Conservation (phyloP, 2,329 filamentous ascomycete species). For the Chaetothyriales sp. region DNA sequence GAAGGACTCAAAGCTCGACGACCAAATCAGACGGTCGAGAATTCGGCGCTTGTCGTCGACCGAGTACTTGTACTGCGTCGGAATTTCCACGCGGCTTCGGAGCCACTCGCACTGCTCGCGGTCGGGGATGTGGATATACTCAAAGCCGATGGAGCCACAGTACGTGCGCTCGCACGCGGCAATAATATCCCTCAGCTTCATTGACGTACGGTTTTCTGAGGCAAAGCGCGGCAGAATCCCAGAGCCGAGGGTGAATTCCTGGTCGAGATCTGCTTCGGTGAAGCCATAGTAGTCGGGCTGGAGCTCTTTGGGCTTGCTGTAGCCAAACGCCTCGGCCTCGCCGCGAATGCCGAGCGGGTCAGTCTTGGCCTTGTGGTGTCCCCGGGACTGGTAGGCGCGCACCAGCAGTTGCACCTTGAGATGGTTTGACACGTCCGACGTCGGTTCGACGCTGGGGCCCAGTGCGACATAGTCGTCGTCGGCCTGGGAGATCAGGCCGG, state of each 20-base stretch:
- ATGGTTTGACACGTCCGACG: slow-evolving; percentile 83
- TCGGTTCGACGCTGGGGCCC: slow-evolving; percentile 38
- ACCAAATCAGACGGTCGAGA: slow-evolving; percentile 95
- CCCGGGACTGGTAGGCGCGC: slow-evolving; percentile 92
- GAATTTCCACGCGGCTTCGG: slow-evolving; percentile 84
- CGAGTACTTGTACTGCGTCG: slow-evolving; percentile 89
- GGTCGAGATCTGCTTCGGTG: slow-evolving; percentile 82
- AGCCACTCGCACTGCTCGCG: slow-evolving; percentile 98
- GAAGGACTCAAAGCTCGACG: slow-evolving; percentile 92
- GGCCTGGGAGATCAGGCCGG: slow-evolving; percentile 73
- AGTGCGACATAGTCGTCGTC: slow-evolving; percentile 58
- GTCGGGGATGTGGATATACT: slow-evolving; percentile 98
- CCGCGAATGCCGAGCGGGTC: slow-evolving; percentile 90
- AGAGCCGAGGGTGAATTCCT: slow-evolving; percentile 81
- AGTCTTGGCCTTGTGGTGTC: slow-evolving; percentile 96
- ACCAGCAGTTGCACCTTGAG: slow-evolving; percentile 96
- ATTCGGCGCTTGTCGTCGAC: slow-evolving; percentile 97
- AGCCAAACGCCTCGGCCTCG: slow-evolving; percentile 69
- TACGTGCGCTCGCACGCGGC: slow-evolving; percentile 88
- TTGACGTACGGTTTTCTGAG: slow-evolving; percentile 76
- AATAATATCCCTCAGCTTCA: slow-evolving; percentile 92
- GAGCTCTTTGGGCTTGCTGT: slow-evolving; percentile 80
- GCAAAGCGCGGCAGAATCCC: slow-evolving; percentile 93
- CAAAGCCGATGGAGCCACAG: slow-evolving; percentile 91
- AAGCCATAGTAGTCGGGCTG: slow-evolving; percentile 91